These are phyloP conservation scores for Neurospora sp. DNA, from an alignment of 495 filamentous ascomycete genomes.

Conservation along the genomic window DNA sequence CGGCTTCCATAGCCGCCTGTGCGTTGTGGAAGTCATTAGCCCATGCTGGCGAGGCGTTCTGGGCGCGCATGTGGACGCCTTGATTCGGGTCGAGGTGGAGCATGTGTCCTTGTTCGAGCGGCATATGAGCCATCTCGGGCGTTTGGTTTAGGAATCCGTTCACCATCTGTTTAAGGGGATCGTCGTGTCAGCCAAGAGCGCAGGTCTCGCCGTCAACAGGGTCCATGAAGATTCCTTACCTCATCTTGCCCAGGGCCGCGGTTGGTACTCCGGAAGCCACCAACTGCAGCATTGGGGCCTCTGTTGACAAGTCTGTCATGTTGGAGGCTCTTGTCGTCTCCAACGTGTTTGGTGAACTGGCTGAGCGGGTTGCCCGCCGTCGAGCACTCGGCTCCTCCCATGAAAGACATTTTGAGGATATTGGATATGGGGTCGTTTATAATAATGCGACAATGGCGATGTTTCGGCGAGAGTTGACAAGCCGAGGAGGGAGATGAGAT, in stretches of 20 bases:
- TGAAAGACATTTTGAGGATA: slow-evolving; percentile 68
- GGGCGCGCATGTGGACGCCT: slow-evolving; percentile 39
- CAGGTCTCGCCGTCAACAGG: neutral
- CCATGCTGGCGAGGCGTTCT: slow-evolving; percentile 42
- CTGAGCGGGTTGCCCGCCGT: slow-evolving; percentile 91
- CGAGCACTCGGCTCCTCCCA: slow-evolving; percentile 93
- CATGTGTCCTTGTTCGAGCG: slow-evolving; percentile 30
- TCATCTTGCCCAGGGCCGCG: slow-evolving; percentile 35
- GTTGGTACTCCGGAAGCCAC: slow-evolving; percentile 33
- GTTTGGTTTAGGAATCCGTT: slow-evolving; percentile 80
- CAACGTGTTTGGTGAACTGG: slow-evolving; percentile 91
- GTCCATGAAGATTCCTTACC: slow-evolving; percentile 19
- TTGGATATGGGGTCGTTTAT: neutral
- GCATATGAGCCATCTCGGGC: slow-evolving; percentile 31
- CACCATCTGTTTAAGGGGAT: slow-evolving; percentile 56
- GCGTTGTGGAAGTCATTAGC: slow-evolving; percentile 45
- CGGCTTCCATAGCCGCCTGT: slow-evolving; percentile 72
- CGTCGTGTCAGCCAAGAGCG: neutral
- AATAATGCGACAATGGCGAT: neutral
- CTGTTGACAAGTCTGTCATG: slow-evolving; percentile 74
- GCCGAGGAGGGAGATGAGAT: neutral
- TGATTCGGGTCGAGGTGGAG: slow-evolving; percentile 29
- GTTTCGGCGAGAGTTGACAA: neutral
- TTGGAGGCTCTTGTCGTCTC: slow-evolving; percentile 90
- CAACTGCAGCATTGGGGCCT: slow-evolving; percentile 39